Evolutionary conservation across 129 eudicot genomes (phyloP).

Genomic region (Flaveria linearis): DNA sequence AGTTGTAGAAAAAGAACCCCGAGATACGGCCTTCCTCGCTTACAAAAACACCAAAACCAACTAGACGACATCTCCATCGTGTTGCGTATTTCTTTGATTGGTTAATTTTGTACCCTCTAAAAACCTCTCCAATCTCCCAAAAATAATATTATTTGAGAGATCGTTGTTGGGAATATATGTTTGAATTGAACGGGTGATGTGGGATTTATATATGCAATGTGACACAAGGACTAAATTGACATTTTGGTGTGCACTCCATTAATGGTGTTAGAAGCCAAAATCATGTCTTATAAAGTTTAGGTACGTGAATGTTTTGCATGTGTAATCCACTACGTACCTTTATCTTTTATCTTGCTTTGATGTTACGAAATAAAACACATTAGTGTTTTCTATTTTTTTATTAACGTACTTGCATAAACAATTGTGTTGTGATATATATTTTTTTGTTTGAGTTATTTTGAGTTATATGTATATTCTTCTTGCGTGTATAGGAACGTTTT

Average conservation of each 20-base stretch:
- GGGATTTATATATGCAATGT: conserved; percentile 25
- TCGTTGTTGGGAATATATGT: conserved; percentile 6
- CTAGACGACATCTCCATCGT: conserved; percentile 29
- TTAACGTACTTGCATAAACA: background rate
- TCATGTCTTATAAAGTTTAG: conserved; percentile 41
- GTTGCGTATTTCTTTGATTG: background rate
- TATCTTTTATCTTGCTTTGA: conserved; percentile 38
- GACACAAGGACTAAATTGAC: conserved; percentile 28
- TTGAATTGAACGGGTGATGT: conserved; percentile 16
- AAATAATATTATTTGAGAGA: conserved; percentile 10
- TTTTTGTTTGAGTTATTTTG: background rate
- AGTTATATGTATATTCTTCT: background rate
- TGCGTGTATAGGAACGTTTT: too few relatives aligned
- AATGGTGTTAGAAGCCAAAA: conserved; percentile 32
- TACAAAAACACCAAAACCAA: conserved; percentile 25
- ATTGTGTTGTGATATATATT: background rate
- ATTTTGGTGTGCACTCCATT: conserved; percentile 24
- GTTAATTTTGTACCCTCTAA: background rate
- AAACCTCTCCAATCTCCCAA: conserved; percentile 7
- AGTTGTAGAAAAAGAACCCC: conserved; percentile 64
- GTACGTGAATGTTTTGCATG: conserved; percentile 52
- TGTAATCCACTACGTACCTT: conserved; percentile 42
- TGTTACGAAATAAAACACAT: conserved; percentile 35
- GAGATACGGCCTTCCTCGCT: conserved; percentile 50
- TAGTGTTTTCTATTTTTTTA: background rate